phyloP scores from a whole-genome alignment of 1,284 basidiomycete species.

The Ustilago sp. region DNA sequence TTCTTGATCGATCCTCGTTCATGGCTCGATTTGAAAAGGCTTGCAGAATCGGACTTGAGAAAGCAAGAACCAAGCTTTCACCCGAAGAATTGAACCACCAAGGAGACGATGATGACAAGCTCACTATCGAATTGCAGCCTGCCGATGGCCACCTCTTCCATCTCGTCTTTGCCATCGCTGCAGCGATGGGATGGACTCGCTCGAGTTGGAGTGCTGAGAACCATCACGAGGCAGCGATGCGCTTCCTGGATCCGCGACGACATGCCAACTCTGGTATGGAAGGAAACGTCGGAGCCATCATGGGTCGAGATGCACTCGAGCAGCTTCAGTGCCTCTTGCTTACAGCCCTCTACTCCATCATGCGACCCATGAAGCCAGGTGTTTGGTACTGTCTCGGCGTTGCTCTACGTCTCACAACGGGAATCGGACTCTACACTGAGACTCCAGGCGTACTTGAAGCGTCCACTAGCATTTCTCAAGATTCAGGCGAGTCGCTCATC shows the following conservation, averaged over 20 bases:
- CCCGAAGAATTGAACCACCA: constrained; percentile 15
- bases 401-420: constrained; percentile 46
- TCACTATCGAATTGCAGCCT: constrained; percentile 47
- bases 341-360: constrained; percentile 53
- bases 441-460: constrained; percentile 37
- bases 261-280: constrained; percentile 24
- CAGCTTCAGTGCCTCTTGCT: constrained; percentile 51
- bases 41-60: constrained; percentile 30
- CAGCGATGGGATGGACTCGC: constrained; percentile 50
- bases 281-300: constrained; percentile 50
- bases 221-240: constrained; percentile 56
- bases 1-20: constrained; percentile 41
- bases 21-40: constrained; percentile 47
- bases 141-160: constrained; percentile 55
- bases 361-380: constrained; percentile 52
- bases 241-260: constrained; percentile 40
- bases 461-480: constrained; percentile 12
- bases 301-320: constrained; percentile 50
- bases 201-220: constrained; percentile 50
- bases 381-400: constrained; percentile 54
- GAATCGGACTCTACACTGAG: constrained; percentile 48
- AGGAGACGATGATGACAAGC: constrained; percentile 29
- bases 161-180: constrained; percentile 52
- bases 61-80: constrained; percentile 30
- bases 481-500: constrained; percentile 34